Percentiles rank a stretch among this genome's conserved stretches.
Evolutionary conservation across 2,329 filamentous ascomycete species (phyloP).

Genomic region (Aplosporella prunicola): DNA sequence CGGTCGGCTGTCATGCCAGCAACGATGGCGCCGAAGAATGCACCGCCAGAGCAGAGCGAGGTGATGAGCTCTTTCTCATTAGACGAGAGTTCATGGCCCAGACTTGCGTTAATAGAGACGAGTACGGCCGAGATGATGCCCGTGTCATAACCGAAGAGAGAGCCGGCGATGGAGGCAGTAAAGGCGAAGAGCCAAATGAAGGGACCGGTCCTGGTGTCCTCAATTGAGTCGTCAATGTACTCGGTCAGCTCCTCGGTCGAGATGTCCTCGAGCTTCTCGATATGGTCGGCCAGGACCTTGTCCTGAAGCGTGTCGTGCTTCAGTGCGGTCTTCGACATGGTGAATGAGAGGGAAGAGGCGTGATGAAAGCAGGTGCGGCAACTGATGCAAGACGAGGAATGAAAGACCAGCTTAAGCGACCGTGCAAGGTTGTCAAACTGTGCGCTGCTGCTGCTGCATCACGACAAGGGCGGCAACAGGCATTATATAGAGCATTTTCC

Average conservation of each 20-base stretch:
- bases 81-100: conserved; percentile 31
- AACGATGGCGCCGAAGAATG: conserved; percentile 36
- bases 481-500: no score
- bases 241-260: conserved; percentile 13
- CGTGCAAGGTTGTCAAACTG: no score
- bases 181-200: conserved; percentile 31
- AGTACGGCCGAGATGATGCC: conserved; percentile 39
- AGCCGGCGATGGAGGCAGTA: conserved; percentile 21
- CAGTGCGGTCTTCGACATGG: neutral
- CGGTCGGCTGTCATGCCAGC: conserved; percentile 22
- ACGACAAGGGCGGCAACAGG: no score
- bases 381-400: no score
- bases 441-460: no score
- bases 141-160: conserved; percentile 35
- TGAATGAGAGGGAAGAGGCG: no score
- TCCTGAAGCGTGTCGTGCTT: conserved; percentile 1
- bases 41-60: conserved; percentile 41
- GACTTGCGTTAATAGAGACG: conserved; percentile 30
- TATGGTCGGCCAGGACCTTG: conserved; percentile 5
- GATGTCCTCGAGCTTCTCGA: conserved; percentile 14
- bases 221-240: conserved; percentile 22
- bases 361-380: no score
- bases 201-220: conserved; percentile 29
- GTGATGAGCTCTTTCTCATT: conserved; percentile 44
- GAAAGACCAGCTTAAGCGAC: no score